phyloP scores from a whole-genome alignment of 129 eudicot genomes.

The Chrysanthemum makinoi region DNA sequence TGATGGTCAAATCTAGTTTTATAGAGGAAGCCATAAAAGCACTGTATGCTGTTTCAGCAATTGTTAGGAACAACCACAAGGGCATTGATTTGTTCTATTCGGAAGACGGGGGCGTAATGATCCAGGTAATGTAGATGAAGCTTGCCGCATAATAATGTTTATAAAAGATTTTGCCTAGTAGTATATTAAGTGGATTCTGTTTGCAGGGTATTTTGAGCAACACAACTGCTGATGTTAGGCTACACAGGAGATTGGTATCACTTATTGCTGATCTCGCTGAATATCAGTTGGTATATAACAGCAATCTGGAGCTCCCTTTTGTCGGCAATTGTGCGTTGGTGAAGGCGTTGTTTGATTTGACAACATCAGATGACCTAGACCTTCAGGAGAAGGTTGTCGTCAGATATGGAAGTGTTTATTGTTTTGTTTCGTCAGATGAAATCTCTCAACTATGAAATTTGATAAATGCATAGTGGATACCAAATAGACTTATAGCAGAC shows the following conservation, averaged over 20 bases:
- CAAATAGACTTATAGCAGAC: not conserved
- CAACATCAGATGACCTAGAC: conserved; percentile 56
- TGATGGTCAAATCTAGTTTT: conserved; percentile 59
- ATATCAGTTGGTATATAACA: conserved; percentile 42
- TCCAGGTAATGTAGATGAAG: conserved; percentile 54
- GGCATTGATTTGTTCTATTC: conserved; percentile 62
- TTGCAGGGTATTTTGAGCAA: conserved; percentile 76
- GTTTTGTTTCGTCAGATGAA: not conserved
- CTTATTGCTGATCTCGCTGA: conserved; percentile 79
- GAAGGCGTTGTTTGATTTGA: conserved; percentile 61
- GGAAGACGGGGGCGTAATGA: conserved; percentile 67
- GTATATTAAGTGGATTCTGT: conserved; percentile 9
- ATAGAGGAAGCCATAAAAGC: conserved; percentile 80
- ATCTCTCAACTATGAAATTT: not conserved
- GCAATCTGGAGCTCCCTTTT: conserved; percentile 42
- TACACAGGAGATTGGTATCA: conserved; percentile 60
- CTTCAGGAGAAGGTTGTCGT: conserved; percentile 82
- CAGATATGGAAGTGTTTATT: not conserved
- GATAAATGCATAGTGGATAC: not conserved
- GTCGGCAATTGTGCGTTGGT: conserved; percentile 55
- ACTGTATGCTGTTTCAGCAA: conserved; percentile 77
- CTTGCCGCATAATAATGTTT: not conserved
- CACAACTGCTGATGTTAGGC: conserved; percentile 65
- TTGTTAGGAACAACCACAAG: conserved; percentile 66
- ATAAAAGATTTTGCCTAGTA: not conserved